These are phyloP conservation scores for Russula dissimulans DNA, from an alignment of 768 basidiomycete genomes.

Conservation along the genomic window DNA sequence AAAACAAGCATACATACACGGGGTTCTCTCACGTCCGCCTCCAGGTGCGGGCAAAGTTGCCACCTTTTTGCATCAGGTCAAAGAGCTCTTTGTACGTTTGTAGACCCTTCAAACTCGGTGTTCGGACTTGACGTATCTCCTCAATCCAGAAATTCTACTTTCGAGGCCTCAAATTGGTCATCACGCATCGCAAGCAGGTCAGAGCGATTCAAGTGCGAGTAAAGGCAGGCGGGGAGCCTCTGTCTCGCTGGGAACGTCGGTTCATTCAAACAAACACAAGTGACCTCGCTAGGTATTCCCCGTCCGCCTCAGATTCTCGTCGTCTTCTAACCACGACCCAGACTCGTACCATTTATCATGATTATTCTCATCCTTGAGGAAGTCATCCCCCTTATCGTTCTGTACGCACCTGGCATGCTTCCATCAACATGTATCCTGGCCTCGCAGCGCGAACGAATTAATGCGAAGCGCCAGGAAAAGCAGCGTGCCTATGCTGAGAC, in stretches of 20 bases:
- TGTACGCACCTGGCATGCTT: conserved; percentile 76
- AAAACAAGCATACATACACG: conserved; percentile 54
- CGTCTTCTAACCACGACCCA: conserved; percentile 23
- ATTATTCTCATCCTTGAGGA: conserved; percentile 73
- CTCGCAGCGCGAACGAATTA: conserved; percentile 62
- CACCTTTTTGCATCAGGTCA: conserved; percentile 39
- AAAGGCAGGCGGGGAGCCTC: conserved; percentile 46
- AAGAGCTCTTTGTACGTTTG: conserved; percentile 37
- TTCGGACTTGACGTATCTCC: not conserved
- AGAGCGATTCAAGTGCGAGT: conserved; percentile 47
- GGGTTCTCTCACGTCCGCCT: conserved; percentile 60
- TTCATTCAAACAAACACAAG: conserved; percentile 57
- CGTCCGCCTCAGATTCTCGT: not conserved
- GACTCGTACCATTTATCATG: conserved; percentile 71
- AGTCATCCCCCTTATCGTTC: conserved; percentile 70
- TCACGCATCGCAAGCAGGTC: conserved; percentile 48
- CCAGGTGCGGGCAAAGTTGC: conserved; percentile 47
- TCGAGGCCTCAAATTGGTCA: conserved; percentile 64
- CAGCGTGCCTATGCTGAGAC: conserved; percentile 26
- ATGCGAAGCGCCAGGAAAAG: conserved; percentile 39
- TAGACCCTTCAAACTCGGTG: not conserved
- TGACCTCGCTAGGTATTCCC: conserved; percentile 60
- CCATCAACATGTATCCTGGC: conserved; percentile 84
- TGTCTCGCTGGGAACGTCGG: conserved; percentile 60
- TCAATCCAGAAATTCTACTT: conserved; percentile 67